Conservation (phyloP, 495 filamentous ascomycete species). For the Penicillium chermesinum region DNA sequence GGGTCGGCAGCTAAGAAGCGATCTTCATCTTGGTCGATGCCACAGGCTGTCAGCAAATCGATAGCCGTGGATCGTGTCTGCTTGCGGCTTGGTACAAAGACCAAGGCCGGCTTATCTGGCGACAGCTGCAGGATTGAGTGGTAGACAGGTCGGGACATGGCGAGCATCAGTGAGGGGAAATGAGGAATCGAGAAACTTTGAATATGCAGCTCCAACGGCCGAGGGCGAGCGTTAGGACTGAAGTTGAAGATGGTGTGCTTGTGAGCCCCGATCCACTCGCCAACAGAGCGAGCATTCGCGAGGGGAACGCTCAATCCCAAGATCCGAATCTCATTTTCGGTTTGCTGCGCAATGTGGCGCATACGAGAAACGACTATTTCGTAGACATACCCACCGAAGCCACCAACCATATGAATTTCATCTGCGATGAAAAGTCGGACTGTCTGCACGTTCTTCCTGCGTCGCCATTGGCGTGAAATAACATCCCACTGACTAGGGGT, state of each 20-base stretch:
- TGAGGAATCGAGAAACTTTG: conserved; percentile 95
- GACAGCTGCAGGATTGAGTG: conserved; percentile 80
- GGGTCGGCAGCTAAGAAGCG: conserved; percentile 80
- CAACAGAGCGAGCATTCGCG: conserved; percentile 85
- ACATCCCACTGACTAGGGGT: conserved; percentile 95
- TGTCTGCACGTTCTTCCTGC: conserved; percentile 87
- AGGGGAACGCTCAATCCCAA: conserved; percentile 89
- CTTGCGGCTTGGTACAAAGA: conserved; percentile 91
- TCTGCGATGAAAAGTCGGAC: conserved; percentile 93
- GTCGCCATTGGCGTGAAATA: conserved; percentile 90
- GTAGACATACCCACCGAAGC: conserved; percentile 82
- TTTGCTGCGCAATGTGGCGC: conserved; percentile 91
- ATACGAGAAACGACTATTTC: conserved; percentile 95
- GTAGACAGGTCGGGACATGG: conserved; percentile 94
- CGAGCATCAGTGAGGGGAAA: conserved; percentile 95
- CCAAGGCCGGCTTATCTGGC: conserved; percentile 77
- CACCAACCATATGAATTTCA: conserved; percentile 94
- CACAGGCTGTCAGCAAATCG: conserved; percentile 77
- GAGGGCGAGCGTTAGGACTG: conserved; percentile 80
- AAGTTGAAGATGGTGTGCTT: conserved; percentile 99
- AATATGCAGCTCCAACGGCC: conserved; percentile 89
- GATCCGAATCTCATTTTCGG: conserved; percentile 78
- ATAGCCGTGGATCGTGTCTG: conserved; percentile 85
- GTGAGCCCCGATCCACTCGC: conserved; percentile 98
- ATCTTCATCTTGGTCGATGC: conserved; percentile 88